Percentiles rank a stretch among this genome's conserved stretches.
phyloP scores from a whole-genome alignment of 371 early-diverging fungal genomes.

The Circinella minor region DNA sequence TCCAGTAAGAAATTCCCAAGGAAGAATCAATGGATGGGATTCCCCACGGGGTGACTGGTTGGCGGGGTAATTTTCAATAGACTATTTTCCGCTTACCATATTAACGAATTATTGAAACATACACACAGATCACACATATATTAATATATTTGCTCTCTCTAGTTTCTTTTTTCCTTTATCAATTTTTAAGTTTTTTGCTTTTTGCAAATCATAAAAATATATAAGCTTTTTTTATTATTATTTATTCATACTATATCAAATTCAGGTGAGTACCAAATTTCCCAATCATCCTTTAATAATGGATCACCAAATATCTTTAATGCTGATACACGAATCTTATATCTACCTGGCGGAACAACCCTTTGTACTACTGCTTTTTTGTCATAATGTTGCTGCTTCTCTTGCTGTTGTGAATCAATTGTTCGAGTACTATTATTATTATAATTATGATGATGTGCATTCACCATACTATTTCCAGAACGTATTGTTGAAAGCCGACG shows the following conservation, averaged over 20 bases:
- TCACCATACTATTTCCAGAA: too few species aligned
- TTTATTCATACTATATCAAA: constrained; percentile 3
- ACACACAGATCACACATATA: too few species aligned
- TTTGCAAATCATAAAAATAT: neutral
- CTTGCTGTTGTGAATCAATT: neutral
- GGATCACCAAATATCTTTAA: constrained; percentile 28
- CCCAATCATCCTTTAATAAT: constrained; percentile 19
- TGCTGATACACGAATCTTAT: constrained; percentile 17
- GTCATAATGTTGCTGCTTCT: neutral
- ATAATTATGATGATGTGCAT: too few species aligned
- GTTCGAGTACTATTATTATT: neutral
- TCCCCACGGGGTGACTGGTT: too few species aligned
- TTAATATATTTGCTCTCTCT: too few species aligned
- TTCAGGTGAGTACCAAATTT: constrained; percentile 21
- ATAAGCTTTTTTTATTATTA: neutral
- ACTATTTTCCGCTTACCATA: neutral
- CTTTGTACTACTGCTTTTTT: neutral
- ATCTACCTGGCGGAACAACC: constrained; percentile 7
- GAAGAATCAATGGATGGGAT: too few species aligned
- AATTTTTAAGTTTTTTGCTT: too few species aligned
- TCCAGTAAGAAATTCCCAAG: too few species aligned
- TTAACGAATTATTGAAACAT: too few species aligned
- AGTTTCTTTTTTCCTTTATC: too few species aligned
- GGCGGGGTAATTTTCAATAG: too few species aligned
- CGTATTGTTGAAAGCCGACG: too few species aligned